A percentile compares a stretch with the other conserved stretches of the same genome.
Conservation (phyloP, 2,329 filamentous ascomycete genomes). For the Hypocrella siamensis region DNA sequence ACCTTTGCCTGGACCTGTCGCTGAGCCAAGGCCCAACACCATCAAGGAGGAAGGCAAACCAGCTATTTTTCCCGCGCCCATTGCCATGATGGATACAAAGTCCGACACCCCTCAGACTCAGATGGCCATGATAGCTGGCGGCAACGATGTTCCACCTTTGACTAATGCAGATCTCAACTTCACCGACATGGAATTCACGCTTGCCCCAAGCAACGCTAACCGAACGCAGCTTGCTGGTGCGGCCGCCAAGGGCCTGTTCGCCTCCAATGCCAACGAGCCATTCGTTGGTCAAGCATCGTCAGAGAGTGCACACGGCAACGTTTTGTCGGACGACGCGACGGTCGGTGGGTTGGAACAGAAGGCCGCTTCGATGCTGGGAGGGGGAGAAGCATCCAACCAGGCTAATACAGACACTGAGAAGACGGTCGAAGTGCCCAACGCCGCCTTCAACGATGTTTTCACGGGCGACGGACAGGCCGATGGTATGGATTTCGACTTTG, state of each 20-base stretch:
- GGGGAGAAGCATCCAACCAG: slow-evolving; percentile 4
- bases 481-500: slow-evolving; percentile 19
- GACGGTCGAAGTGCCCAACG: slow-evolving; percentile 12
- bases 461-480: slow-evolving; percentile 25
- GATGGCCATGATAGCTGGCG: slow-evolving; percentile 8
- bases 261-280: too few relatives aligned
- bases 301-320: too few relatives aligned
- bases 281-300: too few relatives aligned
- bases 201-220: slow-evolving; percentile 25
- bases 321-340: too few relatives aligned
- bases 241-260: too few relatives aligned
- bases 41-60: slow-evolving; percentile 12
- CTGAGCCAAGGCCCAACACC: not conserved
- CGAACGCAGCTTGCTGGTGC: slow-evolving; percentile 7
- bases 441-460: slow-evolving; percentile 29
- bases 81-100: slow-evolving; percentile 13
- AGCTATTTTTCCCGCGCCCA: slow-evolving; percentile 11
- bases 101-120: too few relatives aligned
- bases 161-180: slow-evolving; percentile 29
- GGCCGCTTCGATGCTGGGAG: too few relatives aligned
- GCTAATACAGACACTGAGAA: slow-evolving; percentile 9
- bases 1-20: slow-evolving; percentile 1
- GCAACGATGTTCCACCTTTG: slow-evolving; percentile 5
- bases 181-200: slow-evolving; percentile 40
- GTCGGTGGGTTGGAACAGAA: too few relatives aligned